Conservation (phyloP, 495 filamentous ascomycete genomes). For the Elasticomyces elasticus region DNA sequence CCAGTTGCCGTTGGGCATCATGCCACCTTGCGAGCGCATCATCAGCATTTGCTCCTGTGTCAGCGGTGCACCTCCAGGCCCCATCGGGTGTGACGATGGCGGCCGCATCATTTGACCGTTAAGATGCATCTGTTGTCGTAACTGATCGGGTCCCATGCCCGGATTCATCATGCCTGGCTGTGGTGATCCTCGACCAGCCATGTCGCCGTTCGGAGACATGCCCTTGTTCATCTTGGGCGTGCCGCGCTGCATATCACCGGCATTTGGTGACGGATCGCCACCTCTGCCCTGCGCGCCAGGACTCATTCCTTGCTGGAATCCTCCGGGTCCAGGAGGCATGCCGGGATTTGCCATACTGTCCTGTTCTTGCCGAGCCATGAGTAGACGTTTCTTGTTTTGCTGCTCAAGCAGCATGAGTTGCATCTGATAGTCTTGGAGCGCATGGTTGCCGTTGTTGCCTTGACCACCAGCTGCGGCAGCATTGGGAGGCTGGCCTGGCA, state of each 20-base stretch:
- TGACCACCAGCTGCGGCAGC: conserved; percentile 31
- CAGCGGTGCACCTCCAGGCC: conserved; percentile 54
- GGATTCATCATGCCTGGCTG: conserved; percentile 63
- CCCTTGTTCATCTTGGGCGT: conserved; percentile 80
- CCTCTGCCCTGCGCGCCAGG: conserved; percentile 49
- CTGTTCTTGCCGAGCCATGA: conserved; percentile 96
- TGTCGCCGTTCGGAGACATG: conserved; percentile 56
- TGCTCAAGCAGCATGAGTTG: conserved; percentile 97
- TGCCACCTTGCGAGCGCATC: conserved; percentile 33
- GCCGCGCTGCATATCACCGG: conserved; percentile 76
- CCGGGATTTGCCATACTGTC: conserved; percentile 56
- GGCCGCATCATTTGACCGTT: conserved; percentile 62
- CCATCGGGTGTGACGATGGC: conserved; percentile 69
- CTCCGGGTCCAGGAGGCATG: conserved; percentile 49
- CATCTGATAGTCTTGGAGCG: conserved; percentile 98
- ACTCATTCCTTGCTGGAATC: conserved; percentile 57
- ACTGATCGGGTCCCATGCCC: conserved; percentile 35
- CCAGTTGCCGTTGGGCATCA: conserved; percentile 36
- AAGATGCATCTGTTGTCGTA: conserved; percentile 44
- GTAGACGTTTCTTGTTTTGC: conserved; percentile 92
- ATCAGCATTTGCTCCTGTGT: conserved; percentile 43
- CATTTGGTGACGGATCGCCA: conserved; percentile 78
- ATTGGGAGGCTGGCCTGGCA: background rate
- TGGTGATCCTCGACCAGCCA: conserved; percentile 72
- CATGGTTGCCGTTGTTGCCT: conserved; percentile 67